Base-by-base conservation (phyloP, 768 basidiomycete genomes). In the Pulveroboletus sp. region DNA sequence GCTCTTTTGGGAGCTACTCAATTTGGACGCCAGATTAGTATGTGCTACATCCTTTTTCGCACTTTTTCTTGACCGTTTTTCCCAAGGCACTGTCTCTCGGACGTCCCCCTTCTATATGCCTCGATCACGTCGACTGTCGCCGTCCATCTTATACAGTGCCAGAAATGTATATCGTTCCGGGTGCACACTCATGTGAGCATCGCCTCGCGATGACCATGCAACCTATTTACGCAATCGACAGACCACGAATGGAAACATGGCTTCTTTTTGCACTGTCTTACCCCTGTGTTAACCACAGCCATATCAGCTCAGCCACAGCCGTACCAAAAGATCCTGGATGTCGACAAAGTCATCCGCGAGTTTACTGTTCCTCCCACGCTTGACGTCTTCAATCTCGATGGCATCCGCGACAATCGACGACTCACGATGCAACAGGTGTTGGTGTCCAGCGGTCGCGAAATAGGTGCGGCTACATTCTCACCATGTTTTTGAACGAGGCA, bases 1-100 rank as follows among this genome's bases (percentile, higher is more conserved):
- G 43, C 75, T 87, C 38, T 83, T 86, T 62, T 88, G 86, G 86
- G 84, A 86, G 64, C 70, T 87, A 56, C 73, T 86, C 45, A 82
- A 83, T 62, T 69, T 86, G 64, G 86, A 88, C 58, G 68, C 71
- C 41, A 82, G 83, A 50, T 73, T 85, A 36, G 83, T 86, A 76
- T 72, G 84, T 56, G 51, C 42, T 30, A 10, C 56, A 29, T 50
- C 45, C 53, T 45, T 57, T 51, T 54, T 63, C 20, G 51, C 27
- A 22, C 46, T 8, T 5, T 27, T 37, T n/a, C 44, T 45, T 56
- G 50, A 58, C 53, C 43, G 19, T 19, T 45, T 30, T 31, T 29
- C 31, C 11, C 50, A 34, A 87, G 85, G 81, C 81, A 47, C 71
- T 87, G 27, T 85, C 83, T 47, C 77, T 86, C 16, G 82, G 86